Evolutionary conservation across 1,284 basidiomycete genomes (phyloP).

Genomic region (Malassezia restricta): DNA sequence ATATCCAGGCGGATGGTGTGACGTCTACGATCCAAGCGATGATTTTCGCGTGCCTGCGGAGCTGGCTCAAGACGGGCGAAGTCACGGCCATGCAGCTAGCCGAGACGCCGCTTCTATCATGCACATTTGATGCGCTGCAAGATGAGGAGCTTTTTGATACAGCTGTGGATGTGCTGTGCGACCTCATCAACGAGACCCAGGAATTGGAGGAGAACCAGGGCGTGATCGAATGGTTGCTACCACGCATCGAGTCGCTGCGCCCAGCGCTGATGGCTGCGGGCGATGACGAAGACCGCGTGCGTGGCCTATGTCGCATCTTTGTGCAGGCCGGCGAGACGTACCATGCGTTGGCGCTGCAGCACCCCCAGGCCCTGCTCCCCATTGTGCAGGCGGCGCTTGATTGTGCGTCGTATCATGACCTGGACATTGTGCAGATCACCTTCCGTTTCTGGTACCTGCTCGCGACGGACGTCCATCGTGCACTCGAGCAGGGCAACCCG

Average conservation of each 20-base stretch:
- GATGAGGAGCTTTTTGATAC: conserved; percentile 74
- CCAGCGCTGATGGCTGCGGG: conserved; percentile 24
- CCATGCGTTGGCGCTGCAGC: conserved; percentile 72
- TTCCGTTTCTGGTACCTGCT: conserved; percentile 91
- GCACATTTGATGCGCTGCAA: conserved; percentile 45
- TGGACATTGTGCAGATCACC: conserved; percentile 94
- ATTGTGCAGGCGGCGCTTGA: conserved; percentile 88
- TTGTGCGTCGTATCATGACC: conserved; percentile 81
- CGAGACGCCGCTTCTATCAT: conserved; percentile 68
- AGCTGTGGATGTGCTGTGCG: conserved; percentile 81
- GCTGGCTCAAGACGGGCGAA: conserved; percentile 82
- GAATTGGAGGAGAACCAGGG: conserved; percentile 88
- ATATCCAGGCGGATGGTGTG: conserved; percentile 76
- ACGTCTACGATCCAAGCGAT: conserved; percentile 69
- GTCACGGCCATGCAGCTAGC: conserved; percentile 58
- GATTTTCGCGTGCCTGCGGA: conserved; percentile 72
- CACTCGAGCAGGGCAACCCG: conserved; percentile 16
- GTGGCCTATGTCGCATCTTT: conserved; percentile 81
- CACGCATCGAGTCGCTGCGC: conserved; percentile 46
- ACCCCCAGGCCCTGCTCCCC: conserved; percentile 78
- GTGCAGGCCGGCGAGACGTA: conserved; percentile 94
- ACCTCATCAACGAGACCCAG: conserved; percentile 94
- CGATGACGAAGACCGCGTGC: conserved; percentile 70
- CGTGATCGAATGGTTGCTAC: conserved; percentile 74
- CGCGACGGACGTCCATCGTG: conserved; percentile 20